These are phyloP conservation scores for Flaveria floridana DNA, from an alignment of 140 eudicot genomes.

Conservation along the genomic window DNA sequence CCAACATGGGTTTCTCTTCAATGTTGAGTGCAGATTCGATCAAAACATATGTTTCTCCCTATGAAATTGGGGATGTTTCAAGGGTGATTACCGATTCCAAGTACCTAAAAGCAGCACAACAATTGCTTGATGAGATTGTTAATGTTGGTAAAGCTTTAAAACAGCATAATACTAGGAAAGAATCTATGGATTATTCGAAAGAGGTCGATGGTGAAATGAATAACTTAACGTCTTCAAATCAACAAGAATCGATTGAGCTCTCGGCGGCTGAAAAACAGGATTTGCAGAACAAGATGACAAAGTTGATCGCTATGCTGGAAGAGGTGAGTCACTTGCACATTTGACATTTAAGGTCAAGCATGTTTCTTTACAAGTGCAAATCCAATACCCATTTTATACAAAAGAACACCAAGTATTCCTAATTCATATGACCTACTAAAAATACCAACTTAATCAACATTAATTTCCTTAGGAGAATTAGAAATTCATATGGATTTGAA, in stretches of 20 bases:
- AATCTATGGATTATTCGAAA: slow-evolving; percentile 37
- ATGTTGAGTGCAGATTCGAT: slow-evolving; percentile 30
- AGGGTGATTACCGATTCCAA: slow-evolving; percentile 58
- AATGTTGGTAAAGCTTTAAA: slow-evolving; percentile 69
- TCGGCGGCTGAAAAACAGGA: slow-evolving; percentile 75
- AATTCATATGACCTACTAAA: not conserved
- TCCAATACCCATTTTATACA: slow-evolving; percentile 1
- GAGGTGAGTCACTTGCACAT: slow-evolving; percentile 47
- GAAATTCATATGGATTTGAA: not conserved
- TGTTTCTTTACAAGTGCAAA: slow-evolving; percentile 1
- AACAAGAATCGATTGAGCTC: slow-evolving; percentile 46
- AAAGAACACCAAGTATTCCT: not conserved
- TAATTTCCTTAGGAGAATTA: not conserved
- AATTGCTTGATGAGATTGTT: slow-evolving; percentile 80
- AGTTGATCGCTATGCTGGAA: slow-evolving; percentile 80
- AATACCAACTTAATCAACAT: slow-evolving; percentile 11
- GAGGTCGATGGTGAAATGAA: slow-evolving; percentile 41
- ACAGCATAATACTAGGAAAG: slow-evolving; percentile 53
- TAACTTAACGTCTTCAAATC: slow-evolving; percentile 39
- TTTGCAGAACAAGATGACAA: slow-evolving; percentile 66
- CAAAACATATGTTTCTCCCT: slow-evolving; percentile 36
- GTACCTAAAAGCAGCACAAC: slow-evolving; percentile 77
- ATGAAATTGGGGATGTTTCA: slow-evolving; percentile 45
- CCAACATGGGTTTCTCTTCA: slow-evolving; percentile 39
- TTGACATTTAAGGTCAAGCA: slow-evolving; percentile 22